phyloP scores from a whole-genome alignment of 2,329 filamentous ascomycete genomes.

The Fusarium sp. region DNA sequence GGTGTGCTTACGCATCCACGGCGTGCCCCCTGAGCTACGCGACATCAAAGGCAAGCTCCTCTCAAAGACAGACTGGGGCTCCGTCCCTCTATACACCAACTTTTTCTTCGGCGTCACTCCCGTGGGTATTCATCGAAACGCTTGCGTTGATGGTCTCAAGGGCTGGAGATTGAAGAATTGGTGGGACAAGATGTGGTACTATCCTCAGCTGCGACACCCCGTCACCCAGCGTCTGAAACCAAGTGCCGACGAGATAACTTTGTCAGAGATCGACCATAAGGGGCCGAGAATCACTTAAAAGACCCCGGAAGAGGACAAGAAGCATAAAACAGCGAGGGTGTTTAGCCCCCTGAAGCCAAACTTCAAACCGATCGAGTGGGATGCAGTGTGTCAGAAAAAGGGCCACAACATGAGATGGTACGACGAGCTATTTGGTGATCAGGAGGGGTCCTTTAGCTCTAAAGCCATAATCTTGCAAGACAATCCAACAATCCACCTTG shows the following conservation, averaged over 20 bases:
- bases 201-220: conserved; percentile 46
- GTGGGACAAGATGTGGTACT: conserved; percentile 52
- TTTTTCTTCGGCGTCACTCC: conserved; percentile 50
- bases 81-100: conserved; percentile 49
- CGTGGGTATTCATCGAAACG: conserved; percentile 52
- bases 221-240: conserved; percentile 41
- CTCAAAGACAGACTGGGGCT: conserved; percentile 43
- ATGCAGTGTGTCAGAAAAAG: conserved; percentile 48
- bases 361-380: conserved; percentile 45
- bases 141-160: conserved; percentile 48
- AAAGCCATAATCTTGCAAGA: not conserved
- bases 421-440: conserved; percentile 48
- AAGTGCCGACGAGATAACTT: conserved; percentile 10
- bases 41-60: conserved; percentile 26
- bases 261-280: conserved; percentile 26
- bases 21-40: conserved; percentile 43
- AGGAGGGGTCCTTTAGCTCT: conserved; percentile 43
- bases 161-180: conserved; percentile 46
- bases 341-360: conserved; percentile 39
- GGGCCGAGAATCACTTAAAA: conserved; percentile 38
- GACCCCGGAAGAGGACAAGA: conserved; percentile 28
- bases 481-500: not conserved
- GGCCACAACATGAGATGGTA: conserved; percentile 43
- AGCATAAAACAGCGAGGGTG: conserved; percentile 28
- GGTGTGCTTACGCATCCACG: conserved; percentile 47